phyloP scores from a whole-genome alignment of 805 yeast genomes.

The Scheffersomyces lignosus region DNA sequence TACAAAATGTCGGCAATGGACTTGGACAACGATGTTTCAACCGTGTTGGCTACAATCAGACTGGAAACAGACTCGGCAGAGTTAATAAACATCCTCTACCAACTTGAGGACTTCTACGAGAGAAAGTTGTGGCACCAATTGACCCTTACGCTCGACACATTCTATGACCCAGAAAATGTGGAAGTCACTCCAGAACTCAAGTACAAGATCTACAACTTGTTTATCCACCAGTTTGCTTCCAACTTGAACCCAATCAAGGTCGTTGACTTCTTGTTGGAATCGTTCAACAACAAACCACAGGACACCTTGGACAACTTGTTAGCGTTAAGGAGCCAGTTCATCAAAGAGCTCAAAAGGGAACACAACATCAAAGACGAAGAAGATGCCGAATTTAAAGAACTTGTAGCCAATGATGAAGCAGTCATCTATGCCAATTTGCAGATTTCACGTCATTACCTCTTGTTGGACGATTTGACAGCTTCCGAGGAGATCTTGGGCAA shows the following conservation, averaged over 20 bases:
- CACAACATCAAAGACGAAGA: slow-evolving; percentile 28
- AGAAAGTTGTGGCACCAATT: slow-evolving; percentile 95
- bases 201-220: slow-evolving; percentile 65
- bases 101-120: slow-evolving; percentile 82
- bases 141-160: slow-evolving; percentile 61
- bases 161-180: slow-evolving; percentile 41
- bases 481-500: slow-evolving; percentile 70
- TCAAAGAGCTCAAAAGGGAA: slow-evolving; percentile 24
- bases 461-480: slow-evolving; percentile 50
- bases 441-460: slow-evolving; percentile 68
- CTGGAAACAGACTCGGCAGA: slow-evolving; percentile 61
- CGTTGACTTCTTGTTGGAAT: slow-evolving; percentile 67
- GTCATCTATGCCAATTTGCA: slow-evolving; percentile 54
- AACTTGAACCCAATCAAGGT: slow-evolving; percentile 78
- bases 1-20: slow-evolving; percentile 39
- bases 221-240: slow-evolving; percentile 63
- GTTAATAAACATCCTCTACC: slow-evolving; percentile 58
- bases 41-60: slow-evolving; percentile 60
- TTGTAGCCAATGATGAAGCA: slow-evolving; percentile 54
- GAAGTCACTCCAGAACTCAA: slow-evolving; percentile 52
- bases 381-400: slow-evolving; percentile 23
- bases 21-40: slow-evolving; percentile 39
- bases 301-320: slow-evolving; percentile 37
- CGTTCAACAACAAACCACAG: slow-evolving; percentile 33
- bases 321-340: slow-evolving; percentile 30